These are phyloP conservation scores for Fraxinus excelsior DNA, from an alignment of 257 asterid genomes.

Conservation along the genomic window DNA sequence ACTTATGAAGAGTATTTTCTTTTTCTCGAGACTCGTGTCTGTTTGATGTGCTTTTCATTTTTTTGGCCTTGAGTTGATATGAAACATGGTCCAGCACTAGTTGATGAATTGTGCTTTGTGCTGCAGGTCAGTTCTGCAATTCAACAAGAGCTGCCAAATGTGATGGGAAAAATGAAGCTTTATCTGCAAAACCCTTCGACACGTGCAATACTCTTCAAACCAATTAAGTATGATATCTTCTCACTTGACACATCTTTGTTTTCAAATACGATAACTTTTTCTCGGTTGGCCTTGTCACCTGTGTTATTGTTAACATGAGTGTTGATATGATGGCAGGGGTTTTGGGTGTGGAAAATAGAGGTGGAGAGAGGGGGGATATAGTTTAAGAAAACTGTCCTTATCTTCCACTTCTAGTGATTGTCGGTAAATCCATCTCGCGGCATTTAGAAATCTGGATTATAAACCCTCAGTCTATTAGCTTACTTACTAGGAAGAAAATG, in stretches of 20 bases:
- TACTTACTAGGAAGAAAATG: not conserved
- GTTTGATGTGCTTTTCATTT: not conserved
- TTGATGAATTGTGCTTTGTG: slow-evolving; percentile 4
- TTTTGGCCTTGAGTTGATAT: not conserved
- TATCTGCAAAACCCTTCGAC: slow-evolving; percentile 94
- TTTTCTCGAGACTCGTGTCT: not conserved
- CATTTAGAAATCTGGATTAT: not conserved
- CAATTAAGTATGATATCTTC: slow-evolving; percentile 73
- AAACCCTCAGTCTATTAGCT: not conserved
- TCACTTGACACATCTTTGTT: not conserved
- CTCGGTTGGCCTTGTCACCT: not conserved
- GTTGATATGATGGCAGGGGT: not conserved
- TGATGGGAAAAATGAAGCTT: slow-evolving; percentile 90
- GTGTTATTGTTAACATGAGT: not conserved
- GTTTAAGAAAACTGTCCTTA: not conserved
- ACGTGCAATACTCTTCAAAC: slow-evolving; percentile 90
- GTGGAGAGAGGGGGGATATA: not conserved
- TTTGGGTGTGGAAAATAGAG: not conserved
- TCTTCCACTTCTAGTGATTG: not conserved
- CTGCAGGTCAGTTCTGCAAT: slow-evolving; percentile 74
- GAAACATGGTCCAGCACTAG: not conserved
- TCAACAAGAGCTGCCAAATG: slow-evolving; percentile 78
- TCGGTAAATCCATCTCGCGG: not conserved
- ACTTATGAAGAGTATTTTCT: not conserved
- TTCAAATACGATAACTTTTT: not conserved